Conservation (phyloP, 495 filamentous ascomycete genomes). For the Aeminium ludgeri region DNA sequence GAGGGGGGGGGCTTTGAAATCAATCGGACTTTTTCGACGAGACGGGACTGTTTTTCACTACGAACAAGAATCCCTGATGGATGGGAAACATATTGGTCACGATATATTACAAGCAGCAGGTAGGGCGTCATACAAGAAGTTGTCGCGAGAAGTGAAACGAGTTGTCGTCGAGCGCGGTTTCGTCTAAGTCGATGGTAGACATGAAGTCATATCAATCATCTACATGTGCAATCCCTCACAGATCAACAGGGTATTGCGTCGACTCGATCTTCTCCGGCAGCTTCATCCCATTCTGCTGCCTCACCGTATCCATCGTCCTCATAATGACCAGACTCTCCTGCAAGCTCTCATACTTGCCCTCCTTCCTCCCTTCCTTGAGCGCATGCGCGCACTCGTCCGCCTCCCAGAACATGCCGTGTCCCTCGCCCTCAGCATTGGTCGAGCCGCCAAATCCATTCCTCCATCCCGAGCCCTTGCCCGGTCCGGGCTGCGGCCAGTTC, state of each 20-base stretch:
- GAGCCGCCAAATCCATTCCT: conserved; percentile 21
- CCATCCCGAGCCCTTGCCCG: conserved; percentile 10
- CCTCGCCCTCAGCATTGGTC: conserved; percentile 23
- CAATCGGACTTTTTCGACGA: too few relatives aligned
- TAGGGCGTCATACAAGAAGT: too few relatives aligned
- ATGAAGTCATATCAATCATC: neutral
- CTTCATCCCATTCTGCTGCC: conserved; percentile 55
- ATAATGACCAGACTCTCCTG: conserved; percentile 84
- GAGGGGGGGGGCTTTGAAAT: too few relatives aligned
- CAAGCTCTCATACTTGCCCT: conserved; percentile 57
- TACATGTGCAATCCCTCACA: conserved; percentile 2
- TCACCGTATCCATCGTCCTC: conserved; percentile 83
- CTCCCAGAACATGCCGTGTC: conserved; percentile 88
- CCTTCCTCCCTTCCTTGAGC: conserved; percentile 60
- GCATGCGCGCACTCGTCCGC: conserved; percentile 80
- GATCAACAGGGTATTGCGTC: conserved; percentile 37
- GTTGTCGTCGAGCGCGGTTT: too few relatives aligned
- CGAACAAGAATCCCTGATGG: too few relatives aligned
- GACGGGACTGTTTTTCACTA: too few relatives aligned
- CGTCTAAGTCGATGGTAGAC: too few relatives aligned
- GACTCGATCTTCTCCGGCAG: conserved; percentile 77
- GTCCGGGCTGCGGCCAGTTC: conserved; percentile 17
- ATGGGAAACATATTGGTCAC: too few relatives aligned
- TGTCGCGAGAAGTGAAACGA: too few relatives aligned
- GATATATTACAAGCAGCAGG: too few relatives aligned